Conservation (phyloP, 257 asterid genomes). For the Pogostemon cablin region DNA sequence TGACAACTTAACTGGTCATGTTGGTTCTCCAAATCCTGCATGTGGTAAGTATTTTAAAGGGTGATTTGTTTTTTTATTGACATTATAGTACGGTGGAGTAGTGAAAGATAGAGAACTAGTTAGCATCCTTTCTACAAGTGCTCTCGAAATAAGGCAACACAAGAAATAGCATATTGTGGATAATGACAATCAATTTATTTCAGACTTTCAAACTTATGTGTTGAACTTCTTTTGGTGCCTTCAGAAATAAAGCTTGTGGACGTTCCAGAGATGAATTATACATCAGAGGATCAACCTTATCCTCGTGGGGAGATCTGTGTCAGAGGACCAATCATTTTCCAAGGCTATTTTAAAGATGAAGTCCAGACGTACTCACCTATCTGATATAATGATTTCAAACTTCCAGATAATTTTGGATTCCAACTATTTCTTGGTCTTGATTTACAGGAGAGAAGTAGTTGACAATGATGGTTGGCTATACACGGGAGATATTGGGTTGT, state of each 20-base stretch:
- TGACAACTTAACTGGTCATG: slow-evolving; percentile 78
- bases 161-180: neutral
- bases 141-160: slow-evolving; percentile 7
- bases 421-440: slow-evolving; percentile 29
- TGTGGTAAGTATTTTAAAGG: slow-evolving; percentile 64
- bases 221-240: slow-evolving; percentile 25
- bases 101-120: slow-evolving; percentile 1
- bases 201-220: slow-evolving; percentile 3
- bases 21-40: slow-evolving; percentile 92
- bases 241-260: slow-evolving; percentile 92
- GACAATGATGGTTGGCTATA: slow-evolving; percentile 92
- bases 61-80: neutral
- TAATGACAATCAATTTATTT: slow-evolving; percentile 3
- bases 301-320: slow-evolving; percentile 99
- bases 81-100: neutral
- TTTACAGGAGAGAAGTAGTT: slow-evolving; percentile 79
- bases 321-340: slow-evolving; percentile 85
- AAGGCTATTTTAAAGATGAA: slow-evolving; percentile 92
- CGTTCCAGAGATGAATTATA: slow-evolving; percentile 96
- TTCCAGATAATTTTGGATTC: slow-evolving; percentile 29
- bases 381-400: slow-evolving; percentile 19
- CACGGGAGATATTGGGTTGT: slow-evolving; percentile 96
- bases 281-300: slow-evolving; percentile 88
- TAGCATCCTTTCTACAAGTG: slow-evolving; percentile 21
- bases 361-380: slow-evolving; percentile 64